Percentiles rank a stretch among this genome's conserved stretches.
Evolutionary conservation across 2,329 filamentous ascomycete species (phyloP).

Genomic region (Sclerotinia borealis): DNA sequence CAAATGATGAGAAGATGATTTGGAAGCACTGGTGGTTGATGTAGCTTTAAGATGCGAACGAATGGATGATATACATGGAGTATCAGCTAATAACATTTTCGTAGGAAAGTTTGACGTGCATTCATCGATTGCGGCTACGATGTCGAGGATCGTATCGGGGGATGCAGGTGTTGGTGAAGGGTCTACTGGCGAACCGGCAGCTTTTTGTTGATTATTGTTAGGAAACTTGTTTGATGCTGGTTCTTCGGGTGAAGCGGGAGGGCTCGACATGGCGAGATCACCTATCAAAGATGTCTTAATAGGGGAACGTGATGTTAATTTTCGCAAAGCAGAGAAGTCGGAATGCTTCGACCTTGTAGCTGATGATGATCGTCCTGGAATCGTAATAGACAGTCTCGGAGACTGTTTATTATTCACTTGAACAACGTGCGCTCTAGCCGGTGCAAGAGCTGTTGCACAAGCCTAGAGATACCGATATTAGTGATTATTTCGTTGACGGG

Average conservation of each 20-base stretch:
- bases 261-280: constrained; percentile 7
- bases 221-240: not conserved
- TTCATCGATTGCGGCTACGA: constrained; percentile 22
- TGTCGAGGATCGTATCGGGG: constrained; percentile 1
- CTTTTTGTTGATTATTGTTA: not conserved
- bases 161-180: not conserved
- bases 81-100: constrained; percentile 19
- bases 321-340: not conserved
- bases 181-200: not conserved
- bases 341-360: not conserved
- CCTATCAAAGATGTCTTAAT: not conserved
- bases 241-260: constrained; percentile 2
- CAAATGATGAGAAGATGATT: no score
- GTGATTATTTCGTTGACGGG: not conserved
- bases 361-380: constrained; percentile 22
- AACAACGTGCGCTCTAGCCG: constrained; percentile 24
- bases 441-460: constrained; percentile 23
- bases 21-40: not conserved
- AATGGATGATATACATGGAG: constrained; percentile 22
- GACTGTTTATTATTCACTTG: constrained; percentile 17
- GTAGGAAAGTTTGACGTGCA: constrained; percentile 19
- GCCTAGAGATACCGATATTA: constrained; percentile 11
- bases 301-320: not conserved
- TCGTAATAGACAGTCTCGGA: constrained; percentile 13
- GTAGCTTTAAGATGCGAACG: constrained; percentile 12